Evolutionary conservation across 306 rosid genomes (phyloP).

Genomic region (Gastrolobium bilobum): DNA sequence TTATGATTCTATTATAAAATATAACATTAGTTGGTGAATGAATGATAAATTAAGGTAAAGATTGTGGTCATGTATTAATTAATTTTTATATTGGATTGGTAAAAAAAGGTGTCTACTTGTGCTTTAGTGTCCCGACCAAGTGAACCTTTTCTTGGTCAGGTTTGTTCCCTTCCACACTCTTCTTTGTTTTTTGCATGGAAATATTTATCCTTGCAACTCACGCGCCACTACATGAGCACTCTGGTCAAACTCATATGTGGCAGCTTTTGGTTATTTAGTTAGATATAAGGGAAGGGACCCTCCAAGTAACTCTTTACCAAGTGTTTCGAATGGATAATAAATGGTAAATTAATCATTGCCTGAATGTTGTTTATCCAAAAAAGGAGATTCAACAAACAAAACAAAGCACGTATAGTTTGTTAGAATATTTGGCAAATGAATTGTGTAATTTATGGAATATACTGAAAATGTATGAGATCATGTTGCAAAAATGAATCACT

Average conservation of each 20-base stretch:
- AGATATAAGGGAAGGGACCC: neutral
- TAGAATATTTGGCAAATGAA: neutral
- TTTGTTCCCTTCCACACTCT: constrained; percentile 60
- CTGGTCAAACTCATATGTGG: constrained; percentile 24
- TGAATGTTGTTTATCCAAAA: neutral
- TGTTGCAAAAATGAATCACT: constrained; percentile 9
- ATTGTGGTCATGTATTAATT: constrained; percentile 35
- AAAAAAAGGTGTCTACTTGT: constrained; percentile 45
- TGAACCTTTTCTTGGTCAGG: constrained; percentile 61
- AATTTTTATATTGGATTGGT: constrained; percentile 5
- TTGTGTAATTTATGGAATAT: constrained; percentile 1
- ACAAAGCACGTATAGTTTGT: neutral
- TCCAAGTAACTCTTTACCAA: constrained; percentile 22
- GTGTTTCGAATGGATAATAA: constrained; percentile 28
- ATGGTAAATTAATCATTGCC: constrained; percentile 9
- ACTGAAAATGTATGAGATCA: neutral
- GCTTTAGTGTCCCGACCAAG: constrained; percentile 67
- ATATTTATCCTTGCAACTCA: constrained; percentile 40
- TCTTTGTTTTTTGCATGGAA: constrained; percentile 53
- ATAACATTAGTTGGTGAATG: constrained; percentile 40
- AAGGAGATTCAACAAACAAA: constrained; percentile 21
- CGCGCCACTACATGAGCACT: constrained; percentile 43
- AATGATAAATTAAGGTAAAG: constrained; percentile 52
- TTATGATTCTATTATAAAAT: constrained; percentile 45
- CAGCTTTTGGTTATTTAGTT: neutral